Evolutionary conservation across 768 basidiomycete species (phyloP).

Genomic region (Serendipita vermifera): DNA sequence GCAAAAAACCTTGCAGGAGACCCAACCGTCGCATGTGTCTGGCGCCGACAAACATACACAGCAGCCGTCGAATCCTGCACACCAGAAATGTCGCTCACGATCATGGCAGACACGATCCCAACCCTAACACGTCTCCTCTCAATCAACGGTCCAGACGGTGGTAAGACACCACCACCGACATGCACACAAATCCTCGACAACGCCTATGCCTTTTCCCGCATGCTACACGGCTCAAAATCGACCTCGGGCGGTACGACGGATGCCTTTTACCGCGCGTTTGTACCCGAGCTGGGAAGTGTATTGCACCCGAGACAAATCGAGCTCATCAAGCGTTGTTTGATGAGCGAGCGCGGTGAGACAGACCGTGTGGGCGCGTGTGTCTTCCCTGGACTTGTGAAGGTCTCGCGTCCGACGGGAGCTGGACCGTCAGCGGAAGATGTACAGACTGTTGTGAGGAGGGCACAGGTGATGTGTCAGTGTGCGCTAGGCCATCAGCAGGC

Average conservation of each 20-base stretch:
- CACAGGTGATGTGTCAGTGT: conserved; percentile 81
- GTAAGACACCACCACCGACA: conserved; percentile 30
- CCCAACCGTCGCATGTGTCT: conserved; percentile 77
- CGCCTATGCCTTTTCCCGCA: conserved; percentile 69
- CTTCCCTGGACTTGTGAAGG: conserved; percentile 80
- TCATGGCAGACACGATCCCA: conserved; percentile 62
- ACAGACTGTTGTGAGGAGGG: conserved; percentile 63
- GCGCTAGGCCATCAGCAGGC: conserved; percentile 32
- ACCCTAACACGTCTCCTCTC: conserved; percentile 43
- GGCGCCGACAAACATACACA: conserved; percentile 82
- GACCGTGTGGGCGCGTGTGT: conserved; percentile 74
- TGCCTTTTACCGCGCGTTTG: conserved; percentile 76
- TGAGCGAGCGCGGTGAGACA: conserved; percentile 55
- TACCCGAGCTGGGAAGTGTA: conserved; percentile 64
- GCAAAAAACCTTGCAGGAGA: conserved; percentile 47
- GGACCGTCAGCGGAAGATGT: conserved; percentile 33
- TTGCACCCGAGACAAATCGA: conserved; percentile 73
- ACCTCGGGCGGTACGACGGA: conserved; percentile 37
- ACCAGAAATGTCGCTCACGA: conserved; percentile 50
- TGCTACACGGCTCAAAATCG: conserved; percentile 59
- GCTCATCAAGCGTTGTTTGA: conserved; percentile 68
- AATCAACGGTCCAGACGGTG: conserved; percentile 19
- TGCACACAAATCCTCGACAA: conserved; percentile 52
- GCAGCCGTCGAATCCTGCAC: conserved; percentile 71
- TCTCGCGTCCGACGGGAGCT: conserved; percentile 33